These are phyloP conservation scores for Graphilbum fragrans DNA, from an alignment of 2,329 filamentous ascomycete species.

Conservation along the genomic window DNA sequence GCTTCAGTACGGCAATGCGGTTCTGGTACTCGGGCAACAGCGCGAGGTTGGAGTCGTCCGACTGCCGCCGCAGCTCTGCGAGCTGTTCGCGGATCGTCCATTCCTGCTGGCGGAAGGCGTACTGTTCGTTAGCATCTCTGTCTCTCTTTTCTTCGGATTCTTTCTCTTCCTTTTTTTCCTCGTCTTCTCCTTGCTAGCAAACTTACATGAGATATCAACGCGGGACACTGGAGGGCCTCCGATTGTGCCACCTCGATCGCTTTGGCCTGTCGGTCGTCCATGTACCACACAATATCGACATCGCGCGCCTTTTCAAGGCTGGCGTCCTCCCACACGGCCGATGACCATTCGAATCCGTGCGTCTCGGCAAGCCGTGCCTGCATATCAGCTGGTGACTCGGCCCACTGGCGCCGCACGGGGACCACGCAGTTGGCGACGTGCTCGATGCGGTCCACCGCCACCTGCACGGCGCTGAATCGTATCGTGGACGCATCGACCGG, in stretches of 20 bases:
- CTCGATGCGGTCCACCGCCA: constrained; percentile 70
- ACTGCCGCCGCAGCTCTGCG: constrained; percentile 68
- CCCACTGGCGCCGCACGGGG: not conserved
- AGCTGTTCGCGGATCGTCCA: constrained; percentile 96
- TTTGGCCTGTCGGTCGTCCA: constrained; percentile 57
- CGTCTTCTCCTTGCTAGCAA: too few relatives aligned
- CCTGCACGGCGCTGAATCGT: constrained; percentile 52
- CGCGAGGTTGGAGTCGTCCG: constrained; percentile 94
- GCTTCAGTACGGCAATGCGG: constrained; percentile 80
- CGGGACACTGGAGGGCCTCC: constrained; percentile 55
- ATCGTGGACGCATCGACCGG: constrained; percentile 57
- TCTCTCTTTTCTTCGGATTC: too few relatives aligned
- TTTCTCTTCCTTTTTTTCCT: too few relatives aligned
- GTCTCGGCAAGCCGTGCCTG: constrained; percentile 43
- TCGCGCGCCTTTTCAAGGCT: constrained; percentile 76
- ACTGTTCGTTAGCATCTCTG: too few relatives aligned
- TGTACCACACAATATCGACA: constrained; percentile 65
- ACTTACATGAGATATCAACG: constrained; percentile 81
- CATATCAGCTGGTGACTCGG: constrained; percentile 1
- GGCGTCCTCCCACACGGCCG: constrained; percentile 68
- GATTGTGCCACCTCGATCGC: constrained; percentile 49
- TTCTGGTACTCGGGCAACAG: constrained; percentile 95
- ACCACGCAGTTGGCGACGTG: constrained; percentile 61
- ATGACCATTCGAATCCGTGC: constrained; percentile 58
- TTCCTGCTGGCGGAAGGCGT: constrained; percentile 91